Conservation (phyloP, 352 stramenopile genomes). For the Globisporangium middletonii region DNA sequence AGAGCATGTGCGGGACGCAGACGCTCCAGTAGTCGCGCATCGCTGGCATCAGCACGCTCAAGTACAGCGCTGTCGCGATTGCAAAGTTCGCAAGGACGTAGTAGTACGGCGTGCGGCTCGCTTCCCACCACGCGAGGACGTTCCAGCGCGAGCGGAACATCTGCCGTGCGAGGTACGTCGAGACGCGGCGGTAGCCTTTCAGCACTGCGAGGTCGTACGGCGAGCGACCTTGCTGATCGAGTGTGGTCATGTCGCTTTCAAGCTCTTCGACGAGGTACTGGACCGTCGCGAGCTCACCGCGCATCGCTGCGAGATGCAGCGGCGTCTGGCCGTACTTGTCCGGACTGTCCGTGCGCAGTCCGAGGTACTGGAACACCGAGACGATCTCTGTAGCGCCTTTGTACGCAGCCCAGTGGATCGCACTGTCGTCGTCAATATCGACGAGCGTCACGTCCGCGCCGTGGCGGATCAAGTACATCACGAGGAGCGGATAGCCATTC, state of each 20-base stretch:
- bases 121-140: conserved; percentile 53
- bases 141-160: conserved; percentile 47
- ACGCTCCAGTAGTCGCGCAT: conserved; percentile 52
- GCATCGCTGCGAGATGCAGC: conserved; percentile 76
- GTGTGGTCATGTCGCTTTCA: conserved; percentile 43
- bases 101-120: conserved; percentile 56
- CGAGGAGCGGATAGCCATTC: conserved; percentile 66
- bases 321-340: conserved; percentile 79
- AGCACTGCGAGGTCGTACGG: conserved; percentile 52
- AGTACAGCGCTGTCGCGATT: conserved; percentile 33
- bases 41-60: conserved; percentile 39
- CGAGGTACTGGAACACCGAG: conserved; percentile 76
- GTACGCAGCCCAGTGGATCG: conserved; percentile 85
- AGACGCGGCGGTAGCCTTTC: conserved; percentile 50
- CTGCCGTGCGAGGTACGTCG: conserved; percentile 43
- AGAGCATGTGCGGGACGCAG: conserved; percentile 55
- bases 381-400: conserved; percentile 81
- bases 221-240: conserved; percentile 51
- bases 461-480: conserved; percentile 71
- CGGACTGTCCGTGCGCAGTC: conserved; percentile 49
- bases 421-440: conserved; percentile 64
- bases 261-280: conserved; percentile 79
- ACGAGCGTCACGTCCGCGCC: conserved; percentile 62
- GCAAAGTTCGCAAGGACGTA: conserved; percentile 59
- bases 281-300: conserved; percentile 59